These are phyloP conservation scores for Globisporangium splendens DNA, from an alignment of 352 stramenopile genomes.

Conservation along the genomic window DNA sequence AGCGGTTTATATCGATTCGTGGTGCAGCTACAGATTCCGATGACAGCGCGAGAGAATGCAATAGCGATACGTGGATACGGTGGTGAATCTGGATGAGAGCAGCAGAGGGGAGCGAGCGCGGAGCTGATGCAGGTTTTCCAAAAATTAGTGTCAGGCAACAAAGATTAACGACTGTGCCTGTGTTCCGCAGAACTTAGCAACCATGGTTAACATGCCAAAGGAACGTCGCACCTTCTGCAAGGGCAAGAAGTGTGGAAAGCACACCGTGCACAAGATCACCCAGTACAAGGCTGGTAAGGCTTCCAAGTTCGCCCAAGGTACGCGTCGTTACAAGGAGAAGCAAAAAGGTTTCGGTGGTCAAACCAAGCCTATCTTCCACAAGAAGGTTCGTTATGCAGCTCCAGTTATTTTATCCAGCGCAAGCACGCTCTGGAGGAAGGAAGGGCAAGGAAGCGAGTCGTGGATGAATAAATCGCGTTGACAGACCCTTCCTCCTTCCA, in stretches of 20 bases:
- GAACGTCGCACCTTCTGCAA: constrained; percentile 99
- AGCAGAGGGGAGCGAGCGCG: too few relatives aligned
- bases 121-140: too few relatives aligned
- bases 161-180: constrained; percentile 8
- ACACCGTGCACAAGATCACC: constrained; percentile 99
- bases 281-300: constrained; percentile 99
- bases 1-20: too few relatives aligned
- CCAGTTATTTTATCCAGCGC: background rate
- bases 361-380: constrained; percentile 99
- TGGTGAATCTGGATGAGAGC: too few relatives aligned
- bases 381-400: constrained; percentile 83
- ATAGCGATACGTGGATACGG: too few relatives aligned
- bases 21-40: too few relatives aligned
- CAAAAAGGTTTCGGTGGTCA: constrained; percentile 99
- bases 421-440: background rate
- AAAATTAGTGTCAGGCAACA: background rate
- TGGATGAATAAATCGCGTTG: background rate
- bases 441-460: background rate
- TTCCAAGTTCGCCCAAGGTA: constrained; percentile 98
- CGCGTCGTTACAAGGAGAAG: constrained; percentile 98
- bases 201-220: constrained; percentile 99
- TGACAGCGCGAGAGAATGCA: background rate
- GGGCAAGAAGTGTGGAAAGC: constrained; percentile 98
- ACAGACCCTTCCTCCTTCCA: too few relatives aligned
- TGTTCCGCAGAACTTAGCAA: constrained; percentile 64